Evolutionary conservation across 2,329 filamentous ascomycete genomes (phyloP), one percentile per base, ranked within the genome.

Genomic region (Fusarium oxysporum): DNA sequence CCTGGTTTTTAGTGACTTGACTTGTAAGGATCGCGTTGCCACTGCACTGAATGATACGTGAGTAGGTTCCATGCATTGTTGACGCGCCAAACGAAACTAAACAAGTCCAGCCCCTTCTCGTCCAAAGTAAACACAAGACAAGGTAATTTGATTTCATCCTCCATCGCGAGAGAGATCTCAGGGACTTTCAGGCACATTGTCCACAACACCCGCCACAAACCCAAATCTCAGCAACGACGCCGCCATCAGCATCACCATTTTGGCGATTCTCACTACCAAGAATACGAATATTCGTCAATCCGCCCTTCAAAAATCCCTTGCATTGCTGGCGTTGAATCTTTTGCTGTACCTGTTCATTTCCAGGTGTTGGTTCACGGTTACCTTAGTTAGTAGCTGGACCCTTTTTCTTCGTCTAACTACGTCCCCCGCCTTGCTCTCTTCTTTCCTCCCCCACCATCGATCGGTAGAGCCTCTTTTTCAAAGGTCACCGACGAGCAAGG

Each of bases 41-140:
- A 55, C 38, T 35, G 45, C 37, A 48, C 32, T 41, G 38, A 59
- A n/a, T 25, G 59, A 44, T 32, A 8, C 8, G 19, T 30, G 44
- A 47, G 13, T 47, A 25, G 25, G 25, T 30, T 47, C 44, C 19
- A 47, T 28, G 38, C 40, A 45, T 47, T 65, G 60, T 56, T 43
- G 61, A 33, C 55, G 44, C 37, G 51, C 47, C 40, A 51, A 66
- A 57, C 33, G n/a, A 38, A 62, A 38, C 57, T 58, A 71, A 71
- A 68, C 64, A 60, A 54, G 59, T 50, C 44, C 50, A 47, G 40
- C 51, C 65, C 64, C 21, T 59, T 50, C 65, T 68, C 32, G 55
- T 62, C 55, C 44, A 48, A 65, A 74, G 71, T 74, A 74, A 74
- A 74, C 72, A 74, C 37, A 73, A 19, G 30, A 32, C 47, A 50